Evolutionary conservation across 1,139 yeast species (phyloP), one percentile per base, ranked within the genome.

Genomic region (Debaryomycetaceae sp.): DNA sequence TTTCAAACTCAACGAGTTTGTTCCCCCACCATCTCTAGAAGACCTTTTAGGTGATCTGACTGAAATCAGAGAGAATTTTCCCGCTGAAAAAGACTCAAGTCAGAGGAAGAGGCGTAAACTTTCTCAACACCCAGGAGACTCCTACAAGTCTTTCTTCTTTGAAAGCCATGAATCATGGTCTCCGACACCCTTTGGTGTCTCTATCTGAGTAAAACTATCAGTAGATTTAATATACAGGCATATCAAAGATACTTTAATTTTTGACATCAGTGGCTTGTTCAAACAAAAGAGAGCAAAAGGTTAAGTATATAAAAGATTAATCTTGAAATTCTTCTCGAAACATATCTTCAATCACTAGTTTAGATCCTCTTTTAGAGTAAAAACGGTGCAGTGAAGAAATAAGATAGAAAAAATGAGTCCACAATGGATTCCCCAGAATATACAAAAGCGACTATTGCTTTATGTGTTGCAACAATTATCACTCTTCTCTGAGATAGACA

Each of bases 381-480:
- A 22, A 11, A 22, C 26, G 11, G 26, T 22, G 3, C 11, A 22
- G 26, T 8, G 26, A 22, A 8, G 11, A 8, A 14, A 32, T 3
- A 9, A 14, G 4, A 17, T 17, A 32, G 22, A 14, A 16, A 35
- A 30, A 38, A 79, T 78, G 83, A 75, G 78, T 53, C 81, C 85
- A 37, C 82, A 71, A 54, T 86, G 95, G 94, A 73, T 85, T 59
- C 92, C 95, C 8, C 91, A 83, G 56, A 84, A 83, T 57, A 73
- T 89, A 35, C 96, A 88, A 56, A 85, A 86, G 61, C 70, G 95
- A 52, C 77, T 89, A 36, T 75, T 89, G 38, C 76, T 85, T 38
- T 88, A 87, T 61, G 80, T 88, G 4, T 73, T 89, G 17, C 88
- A 85, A 55, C 94, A 87, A 58, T 75, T 89, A 32, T 81, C 91